phyloP scores from a whole-genome alignment of 257 asterid species.

The Apocynum venetum region DNA sequence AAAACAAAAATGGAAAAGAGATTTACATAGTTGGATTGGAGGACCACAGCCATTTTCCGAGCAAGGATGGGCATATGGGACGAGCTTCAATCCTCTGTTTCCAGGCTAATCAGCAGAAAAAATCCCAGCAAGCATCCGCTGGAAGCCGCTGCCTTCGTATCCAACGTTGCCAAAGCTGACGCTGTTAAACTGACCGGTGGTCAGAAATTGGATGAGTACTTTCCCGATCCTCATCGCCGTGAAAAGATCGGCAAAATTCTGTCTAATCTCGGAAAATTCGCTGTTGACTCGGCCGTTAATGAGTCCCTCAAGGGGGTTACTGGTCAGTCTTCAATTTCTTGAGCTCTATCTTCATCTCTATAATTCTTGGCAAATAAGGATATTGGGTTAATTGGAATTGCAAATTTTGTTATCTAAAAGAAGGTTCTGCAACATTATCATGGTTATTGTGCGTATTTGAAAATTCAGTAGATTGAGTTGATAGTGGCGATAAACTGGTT shows the following conservation, averaged over 20 bases:
- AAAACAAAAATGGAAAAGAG: background rate
- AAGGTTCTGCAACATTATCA: background rate
- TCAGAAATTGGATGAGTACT: constrained; percentile 26
- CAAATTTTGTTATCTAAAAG: background rate
- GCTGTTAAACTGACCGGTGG: constrained; percentile 15
- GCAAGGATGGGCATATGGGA: constrained; percentile 28
- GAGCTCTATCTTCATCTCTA: background rate
- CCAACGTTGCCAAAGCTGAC: constrained; percentile 13
- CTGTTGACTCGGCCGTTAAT: constrained; percentile 49
- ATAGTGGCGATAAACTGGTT: background rate
- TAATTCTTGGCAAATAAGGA: background rate
- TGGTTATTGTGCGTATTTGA: background rate
- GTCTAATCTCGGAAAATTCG: constrained; percentile 40
- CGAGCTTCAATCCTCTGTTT: constrained; percentile 25
- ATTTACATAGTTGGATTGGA: background rate
- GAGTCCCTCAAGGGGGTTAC: constrained; percentile 49
- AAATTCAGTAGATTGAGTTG: background rate
- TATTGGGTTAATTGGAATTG: background rate
- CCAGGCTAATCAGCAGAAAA: constrained; percentile 20
- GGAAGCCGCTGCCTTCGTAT: constrained; percentile 2
- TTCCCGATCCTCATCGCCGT: constrained; percentile 37
- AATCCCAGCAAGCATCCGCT: constrained; percentile 2
- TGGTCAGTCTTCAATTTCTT: constrained; percentile 12
- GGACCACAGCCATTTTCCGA: background rate
- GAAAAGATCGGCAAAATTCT: constrained; percentile 31